Evolutionary conservation across 306 rosid species (phyloP).

Genomic region (Senna tora): DNA sequence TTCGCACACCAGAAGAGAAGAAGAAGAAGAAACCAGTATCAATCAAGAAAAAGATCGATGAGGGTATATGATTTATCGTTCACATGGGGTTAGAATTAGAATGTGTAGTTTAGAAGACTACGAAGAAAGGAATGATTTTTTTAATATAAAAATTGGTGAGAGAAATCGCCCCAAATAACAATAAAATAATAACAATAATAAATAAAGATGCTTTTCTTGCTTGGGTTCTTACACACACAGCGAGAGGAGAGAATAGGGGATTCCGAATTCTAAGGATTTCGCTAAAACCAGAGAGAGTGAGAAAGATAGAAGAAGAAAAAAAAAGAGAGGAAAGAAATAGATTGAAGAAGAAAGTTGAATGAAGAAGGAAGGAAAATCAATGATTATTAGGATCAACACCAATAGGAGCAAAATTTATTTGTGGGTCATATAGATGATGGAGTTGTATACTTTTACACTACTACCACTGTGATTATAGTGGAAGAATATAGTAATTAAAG

Average conservation of each 20-base stretch:
- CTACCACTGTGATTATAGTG: not conserved
- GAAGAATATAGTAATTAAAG: not conserved
- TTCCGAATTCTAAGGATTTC: conserved; percentile 4
- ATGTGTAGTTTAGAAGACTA: conserved; percentile 9
- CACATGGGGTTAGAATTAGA: conserved; percentile 19
- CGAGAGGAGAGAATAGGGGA: not conserved
- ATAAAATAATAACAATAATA: not conserved
- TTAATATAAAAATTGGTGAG: not conserved
- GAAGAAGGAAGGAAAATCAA: not conserved
- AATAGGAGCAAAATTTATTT: not conserved
- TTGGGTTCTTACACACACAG: not conserved
- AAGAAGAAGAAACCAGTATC: not conserved
- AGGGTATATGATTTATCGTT: conserved; percentile 17
- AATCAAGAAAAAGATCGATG: not conserved
- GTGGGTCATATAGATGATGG: conserved; percentile 14
- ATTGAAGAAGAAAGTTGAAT: conserved; percentile 26
- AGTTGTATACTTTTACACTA: conserved; percentile 3
- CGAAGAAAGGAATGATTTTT: not conserved
- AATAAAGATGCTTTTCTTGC: conserved; percentile 8
- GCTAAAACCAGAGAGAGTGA: not conserved
- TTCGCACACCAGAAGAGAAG: not conserved
- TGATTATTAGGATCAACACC: not conserved
- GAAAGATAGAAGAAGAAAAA: not conserved
- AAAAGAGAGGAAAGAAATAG: not conserved
- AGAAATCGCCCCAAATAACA: conserved; percentile 9